Base-by-base conservation (phyloP, 2,329 filamentous ascomycete genomes). In the Cordyceps pruinosa region DNA sequence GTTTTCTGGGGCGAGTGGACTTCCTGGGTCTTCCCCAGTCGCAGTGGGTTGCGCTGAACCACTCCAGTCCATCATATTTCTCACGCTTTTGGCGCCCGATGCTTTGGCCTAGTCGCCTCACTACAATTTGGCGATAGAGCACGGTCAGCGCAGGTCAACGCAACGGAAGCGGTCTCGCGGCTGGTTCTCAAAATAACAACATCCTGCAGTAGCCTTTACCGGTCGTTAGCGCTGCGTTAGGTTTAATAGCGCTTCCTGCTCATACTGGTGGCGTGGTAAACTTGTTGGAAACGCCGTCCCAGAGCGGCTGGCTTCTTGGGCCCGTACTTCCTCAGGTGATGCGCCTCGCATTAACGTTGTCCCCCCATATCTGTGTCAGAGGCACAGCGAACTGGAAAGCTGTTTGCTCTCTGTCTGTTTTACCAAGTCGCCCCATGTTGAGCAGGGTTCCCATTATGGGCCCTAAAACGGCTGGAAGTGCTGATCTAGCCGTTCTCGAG, bases 381-480 rank as follows among this genome's bases (percentile, higher is more conserved):
- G 26, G 17, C 21, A 42, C 39, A 10, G 39, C 13, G 6, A 23
- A 23, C 21, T 42, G 32, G 32, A 25, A 15, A 37, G 21, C 30
- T 25, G 8, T 23, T 21, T 30, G 30, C 13, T 35, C 7, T 4
- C 15, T n/a, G 8, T 12, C 13, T 30, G 48, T 42, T 15, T 21
- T 49, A 8, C 19, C 19, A 13, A 47, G 23, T 46, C 13, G 30
- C 51, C 52, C 47, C 52, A 55, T 47, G 32, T 30, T 41, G 32
- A 13, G 32, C 52, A 55, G 42, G 52, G n/a, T 39, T 30, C 5
- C 19, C 21, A 25, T 39, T 35, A 55, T 55, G 44, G 52, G 34
- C 52, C 32, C 44, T n/a, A n/a, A 55, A 56, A 56, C 52, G 34
- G 44, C 41, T 21, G 41, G 13, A 13, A 19, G 28, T 54, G 52